phyloP scores from a whole-genome alignment of 306 rosid species.

The Abrus pulchellus region DNA sequence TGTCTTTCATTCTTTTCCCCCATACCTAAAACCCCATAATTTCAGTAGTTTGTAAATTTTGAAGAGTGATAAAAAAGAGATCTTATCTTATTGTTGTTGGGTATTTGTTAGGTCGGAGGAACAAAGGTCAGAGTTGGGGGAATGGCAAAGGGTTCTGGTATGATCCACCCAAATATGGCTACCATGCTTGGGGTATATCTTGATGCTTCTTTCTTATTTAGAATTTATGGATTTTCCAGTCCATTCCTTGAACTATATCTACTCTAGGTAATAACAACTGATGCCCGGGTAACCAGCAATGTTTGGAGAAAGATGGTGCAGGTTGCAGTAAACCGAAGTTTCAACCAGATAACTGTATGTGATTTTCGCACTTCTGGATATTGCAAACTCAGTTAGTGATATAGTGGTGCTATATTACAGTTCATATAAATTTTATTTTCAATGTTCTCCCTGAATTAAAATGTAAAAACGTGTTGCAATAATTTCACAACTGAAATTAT shows the following conservation, averaged over 20 bases:
- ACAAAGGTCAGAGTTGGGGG: constrained; percentile 82
- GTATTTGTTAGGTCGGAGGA: constrained; percentile 73
- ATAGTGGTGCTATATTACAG: constrained; percentile 14
- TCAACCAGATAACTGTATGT: constrained; percentile 95
- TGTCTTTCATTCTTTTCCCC: too few relatives aligned
- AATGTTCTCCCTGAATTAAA: constrained; percentile 24
- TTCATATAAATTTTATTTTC: constrained; percentile 5
- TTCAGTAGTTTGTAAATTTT: not conserved
- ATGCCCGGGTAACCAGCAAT: constrained; percentile 79
- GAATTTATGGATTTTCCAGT: constrained; percentile 24
- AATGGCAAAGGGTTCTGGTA: constrained; percentile 98
- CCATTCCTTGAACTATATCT: constrained; percentile 42
- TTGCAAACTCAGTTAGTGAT: constrained; percentile 25
- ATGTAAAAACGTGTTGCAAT: constrained; percentile 1
- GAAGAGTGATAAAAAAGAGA: constrained; percentile 6
- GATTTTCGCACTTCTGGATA: constrained; percentile 21
- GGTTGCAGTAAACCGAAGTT: constrained; percentile 87
- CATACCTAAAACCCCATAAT: too few relatives aligned
- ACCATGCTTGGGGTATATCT: constrained; percentile 92
- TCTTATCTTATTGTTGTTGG: constrained; percentile 41
- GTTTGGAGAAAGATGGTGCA: constrained; percentile 93
- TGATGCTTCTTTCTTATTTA: constrained; percentile 39
- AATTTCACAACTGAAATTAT: constrained; percentile 32
- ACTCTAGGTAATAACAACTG: constrained; percentile 86
- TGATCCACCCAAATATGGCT: constrained; percentile 99